Evolutionary conservation across 2,329 filamentous ascomycete species (phyloP).

Genomic region (Ophiocordyceps camponoti-leonardi): DNA sequence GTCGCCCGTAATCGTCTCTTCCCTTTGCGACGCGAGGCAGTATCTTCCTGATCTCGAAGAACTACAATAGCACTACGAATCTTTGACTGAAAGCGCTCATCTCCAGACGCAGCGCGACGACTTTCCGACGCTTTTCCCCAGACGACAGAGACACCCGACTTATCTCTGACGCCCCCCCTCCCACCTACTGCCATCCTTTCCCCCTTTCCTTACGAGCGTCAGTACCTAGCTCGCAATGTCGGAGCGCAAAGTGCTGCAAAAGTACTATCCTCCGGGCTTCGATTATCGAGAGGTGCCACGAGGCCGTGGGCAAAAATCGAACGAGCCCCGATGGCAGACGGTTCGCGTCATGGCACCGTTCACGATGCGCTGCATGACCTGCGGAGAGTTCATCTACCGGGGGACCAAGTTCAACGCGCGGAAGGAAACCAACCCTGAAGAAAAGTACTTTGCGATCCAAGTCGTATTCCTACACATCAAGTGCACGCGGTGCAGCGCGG

Average conservation of each 20-base stretch:
- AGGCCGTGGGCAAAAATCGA: constrained; percentile 49
- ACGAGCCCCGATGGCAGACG: constrained; percentile 65
- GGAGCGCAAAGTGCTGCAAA: constrained; percentile 63
- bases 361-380: constrained; percentile 25
- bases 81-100: no score
- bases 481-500: constrained; percentile 69
- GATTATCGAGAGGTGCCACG: constrained; percentile 69
- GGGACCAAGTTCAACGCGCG: constrained; percentile 90
- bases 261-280: constrained; percentile 63
- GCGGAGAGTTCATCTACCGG: constrained; percentile 72
- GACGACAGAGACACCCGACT: no score
- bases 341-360: constrained; percentile 62
- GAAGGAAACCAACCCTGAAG: constrained; percentile 77
- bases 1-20: no score
- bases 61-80: no score
- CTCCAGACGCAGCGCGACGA: no score
- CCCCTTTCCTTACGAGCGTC: no score
- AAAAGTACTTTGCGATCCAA: constrained; percentile 76
- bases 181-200: no score
- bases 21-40: no score
- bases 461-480: constrained; percentile 73
- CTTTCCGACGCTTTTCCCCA: no score
- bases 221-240: no score
- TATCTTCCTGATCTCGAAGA: no score
- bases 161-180: no score